These are phyloP conservation scores for Coffea canephora DNA, from an alignment of 257 asterid genomes.

Conservation along the genomic window DNA sequence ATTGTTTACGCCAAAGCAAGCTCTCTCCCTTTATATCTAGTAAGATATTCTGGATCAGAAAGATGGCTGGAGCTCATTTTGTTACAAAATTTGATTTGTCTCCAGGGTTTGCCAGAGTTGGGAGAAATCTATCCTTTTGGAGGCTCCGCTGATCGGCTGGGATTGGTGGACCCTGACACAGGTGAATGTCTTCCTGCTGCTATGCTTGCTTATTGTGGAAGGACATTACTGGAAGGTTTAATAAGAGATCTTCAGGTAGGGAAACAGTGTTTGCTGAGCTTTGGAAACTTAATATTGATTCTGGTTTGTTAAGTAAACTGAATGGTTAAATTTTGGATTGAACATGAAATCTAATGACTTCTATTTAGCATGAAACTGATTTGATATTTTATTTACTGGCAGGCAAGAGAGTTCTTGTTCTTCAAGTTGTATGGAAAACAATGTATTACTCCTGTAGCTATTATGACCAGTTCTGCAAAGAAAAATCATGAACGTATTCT, in stretches of 20 bases:
- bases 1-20: too few species aligned
- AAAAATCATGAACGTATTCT: constrained; percentile 71
- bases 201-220: constrained; percentile 97
- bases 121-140: constrained; percentile 99
- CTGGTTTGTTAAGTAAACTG: neutral
- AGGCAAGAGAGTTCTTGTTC: constrained; percentile 96
- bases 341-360: constrained; percentile 5
- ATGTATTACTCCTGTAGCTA: constrained; percentile 96
- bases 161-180: constrained; percentile 77
- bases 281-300: constrained; percentile 4
- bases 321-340: neutral
- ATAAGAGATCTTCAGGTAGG: constrained; percentile 97
- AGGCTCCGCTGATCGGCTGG: constrained; percentile 98
- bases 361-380: constrained; percentile 23
- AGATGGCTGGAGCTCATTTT: constrained; percentile 21
- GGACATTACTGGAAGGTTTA: constrained; percentile 92
- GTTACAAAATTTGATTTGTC: constrained; percentile 38
- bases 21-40: too few species aligned
- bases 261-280: constrained; percentile 7
- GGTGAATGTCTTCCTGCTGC: constrained; percentile 99
- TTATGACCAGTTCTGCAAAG: constrained; percentile 97
- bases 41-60: constrained; percentile 4
- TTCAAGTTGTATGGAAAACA: constrained; percentile 88
- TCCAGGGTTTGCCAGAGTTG: constrained; percentile 95
- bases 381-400: constrained; percentile 34